Evolutionary conservation across 2,329 filamentous ascomycete species (phyloP).

Genomic region (Apiospora arundinis): DNA sequence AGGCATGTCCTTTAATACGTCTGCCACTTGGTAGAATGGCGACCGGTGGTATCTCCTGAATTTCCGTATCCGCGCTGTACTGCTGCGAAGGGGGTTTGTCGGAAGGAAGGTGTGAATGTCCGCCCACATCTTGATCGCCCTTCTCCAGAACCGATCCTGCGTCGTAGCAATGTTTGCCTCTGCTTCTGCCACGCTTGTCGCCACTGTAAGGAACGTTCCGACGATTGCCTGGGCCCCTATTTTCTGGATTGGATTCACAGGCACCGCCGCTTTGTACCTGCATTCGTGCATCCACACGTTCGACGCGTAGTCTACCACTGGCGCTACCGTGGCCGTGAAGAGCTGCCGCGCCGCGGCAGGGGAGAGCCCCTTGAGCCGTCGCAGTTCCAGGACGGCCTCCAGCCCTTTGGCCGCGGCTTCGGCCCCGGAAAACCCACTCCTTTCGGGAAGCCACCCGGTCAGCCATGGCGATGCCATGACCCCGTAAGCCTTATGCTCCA

Average conservation of each 20-base stretch:
- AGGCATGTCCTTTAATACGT: slow-evolving; percentile 20
- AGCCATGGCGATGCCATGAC: too few relatives aligned
- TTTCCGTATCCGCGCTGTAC: too few relatives aligned
- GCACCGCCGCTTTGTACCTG: not conserved
- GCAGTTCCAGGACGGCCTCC: not conserved
- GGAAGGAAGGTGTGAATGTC: not conserved
- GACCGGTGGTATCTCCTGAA: too few relatives aligned
- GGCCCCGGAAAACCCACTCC: too few relatives aligned
- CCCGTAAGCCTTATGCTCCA: too few relatives aligned
- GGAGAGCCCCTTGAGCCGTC: not conserved
- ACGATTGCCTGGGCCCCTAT: slow-evolving; percentile 14
- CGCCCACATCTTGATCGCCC: not conserved
- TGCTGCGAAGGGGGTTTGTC: too few relatives aligned
- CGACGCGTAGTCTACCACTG: slow-evolving; percentile 18
- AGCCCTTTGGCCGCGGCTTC: slow-evolving; percentile 24
- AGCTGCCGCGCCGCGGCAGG: slow-evolving; percentile 13
- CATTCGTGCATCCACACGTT: slow-evolving; percentile 14
- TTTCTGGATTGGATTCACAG: not conserved
- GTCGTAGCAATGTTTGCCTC: not conserved
- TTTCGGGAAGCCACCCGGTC: too few relatives aligned
- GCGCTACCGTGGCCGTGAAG: slow-evolving; percentile 5
- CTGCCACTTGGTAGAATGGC: slow-evolving; percentile 27
- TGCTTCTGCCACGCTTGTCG: not conserved
- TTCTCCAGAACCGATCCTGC: not conserved
- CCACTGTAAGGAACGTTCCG: not conserved